Percentiles rank a stretch among this genome's conserved stretches.
Evolutionary conservation across 495 filamentous ascomycete species (phyloP).

Genomic region (Trichoderma virens): DNA sequence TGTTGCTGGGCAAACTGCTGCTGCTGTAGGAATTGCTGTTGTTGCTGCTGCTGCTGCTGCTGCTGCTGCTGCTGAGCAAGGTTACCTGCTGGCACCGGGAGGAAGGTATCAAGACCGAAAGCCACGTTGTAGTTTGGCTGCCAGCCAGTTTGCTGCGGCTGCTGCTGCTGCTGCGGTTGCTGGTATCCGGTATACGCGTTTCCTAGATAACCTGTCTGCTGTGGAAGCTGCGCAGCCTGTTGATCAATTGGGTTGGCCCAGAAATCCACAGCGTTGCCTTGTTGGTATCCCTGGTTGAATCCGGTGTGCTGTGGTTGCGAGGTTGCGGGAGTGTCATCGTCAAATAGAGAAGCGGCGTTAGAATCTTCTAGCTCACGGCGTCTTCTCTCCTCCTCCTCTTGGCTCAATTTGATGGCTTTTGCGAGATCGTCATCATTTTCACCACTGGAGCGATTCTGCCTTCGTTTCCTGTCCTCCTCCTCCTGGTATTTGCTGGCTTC

Average conservation of each 20-base stretch:
- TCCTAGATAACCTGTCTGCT: slow-evolving; percentile 77
- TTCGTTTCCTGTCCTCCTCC: slow-evolving; percentile 78
- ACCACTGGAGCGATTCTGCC: slow-evolving; percentile 60
- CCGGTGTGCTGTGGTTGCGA: slow-evolving; percentile 70
- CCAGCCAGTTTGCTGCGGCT: slow-evolving; percentile 57
- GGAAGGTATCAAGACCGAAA: slow-evolving; percentile 40
- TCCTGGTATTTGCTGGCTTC: slow-evolving; percentile 95
- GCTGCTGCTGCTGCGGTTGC: slow-evolving; percentile 50
- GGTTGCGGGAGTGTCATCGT: slow-evolving; percentile 60
- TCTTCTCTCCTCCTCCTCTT: slow-evolving; percentile 84
- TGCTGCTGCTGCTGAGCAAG: slow-evolving; percentile 49
- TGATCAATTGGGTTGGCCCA: slow-evolving; percentile 85
- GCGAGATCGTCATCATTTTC: slow-evolving; percentile 71
- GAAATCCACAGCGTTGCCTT: slow-evolving; percentile 92
- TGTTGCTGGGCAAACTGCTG: slow-evolving; percentile 34
- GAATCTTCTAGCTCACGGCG: slow-evolving; percentile 82
- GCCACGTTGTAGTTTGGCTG: slow-evolving; percentile 47
- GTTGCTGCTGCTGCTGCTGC: slow-evolving; percentile 33
- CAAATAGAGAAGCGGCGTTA: slow-evolving; percentile 81
- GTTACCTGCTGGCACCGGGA: slow-evolving; percentile 70
- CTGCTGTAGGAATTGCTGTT: slow-evolving; percentile 46
- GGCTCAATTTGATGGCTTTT: slow-evolving; percentile 93
- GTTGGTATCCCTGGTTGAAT: slow-evolving; percentile 94
- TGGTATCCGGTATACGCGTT: slow-evolving; percentile 70
- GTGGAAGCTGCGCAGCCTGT: slow-evolving; percentile 55